Evolutionary conservation across 2,329 filamentous ascomycete species (phyloP).

Genomic region (Colletotrichum abscissum): DNA sequence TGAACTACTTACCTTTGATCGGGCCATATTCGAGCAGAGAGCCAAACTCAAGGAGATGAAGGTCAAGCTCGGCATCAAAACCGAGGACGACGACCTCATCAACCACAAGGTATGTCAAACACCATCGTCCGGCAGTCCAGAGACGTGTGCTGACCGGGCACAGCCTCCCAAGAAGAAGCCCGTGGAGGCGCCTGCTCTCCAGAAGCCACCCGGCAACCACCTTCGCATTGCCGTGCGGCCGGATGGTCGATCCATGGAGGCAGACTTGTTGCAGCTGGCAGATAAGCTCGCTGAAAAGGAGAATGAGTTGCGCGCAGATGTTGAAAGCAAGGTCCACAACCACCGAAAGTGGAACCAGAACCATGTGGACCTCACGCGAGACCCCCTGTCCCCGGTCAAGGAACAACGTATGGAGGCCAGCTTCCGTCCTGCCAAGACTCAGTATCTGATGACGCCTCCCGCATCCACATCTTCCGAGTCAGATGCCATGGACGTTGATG

Average conservation of each 20-base stretch:
- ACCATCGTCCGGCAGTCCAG: background rate
- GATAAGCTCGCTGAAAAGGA: slow-evolving; percentile 86
- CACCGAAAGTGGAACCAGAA: slow-evolving; percentile 93
- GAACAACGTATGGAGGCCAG: slow-evolving; percentile 70
- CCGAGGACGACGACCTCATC: slow-evolving; percentile 92
- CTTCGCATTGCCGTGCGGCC: slow-evolving; percentile 76
- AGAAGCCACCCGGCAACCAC: slow-evolving; percentile 72
- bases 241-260: slow-evolving; percentile 78
- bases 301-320: slow-evolving; percentile 81
- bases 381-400: slow-evolving; percentile 82
- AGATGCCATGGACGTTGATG: slow-evolving; percentile 63
- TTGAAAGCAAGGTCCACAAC: slow-evolving; percentile 88
- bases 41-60: slow-evolving; percentile 88
- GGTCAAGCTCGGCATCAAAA: slow-evolving; percentile 87
- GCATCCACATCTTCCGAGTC: slow-evolving; percentile 65
- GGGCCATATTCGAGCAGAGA: slow-evolving; percentile 84
- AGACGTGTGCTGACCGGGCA: slow-evolving; percentile 49
- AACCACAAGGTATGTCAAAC: slow-evolving; percentile 82
- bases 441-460: slow-evolving; percentile 75
- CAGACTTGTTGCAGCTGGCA: slow-evolving; percentile 81
- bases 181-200: slow-evolving; percentile 68
- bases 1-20: slow-evolving; percentile 80
- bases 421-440: slow-evolving; percentile 78
- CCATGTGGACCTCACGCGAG: slow-evolving; percentile 88
- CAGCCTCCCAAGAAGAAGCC: slow-evolving; percentile 79